Conservation (phyloP, 495 filamentous ascomycete genomes). For the Cercophora newfieldiana region DNA sequence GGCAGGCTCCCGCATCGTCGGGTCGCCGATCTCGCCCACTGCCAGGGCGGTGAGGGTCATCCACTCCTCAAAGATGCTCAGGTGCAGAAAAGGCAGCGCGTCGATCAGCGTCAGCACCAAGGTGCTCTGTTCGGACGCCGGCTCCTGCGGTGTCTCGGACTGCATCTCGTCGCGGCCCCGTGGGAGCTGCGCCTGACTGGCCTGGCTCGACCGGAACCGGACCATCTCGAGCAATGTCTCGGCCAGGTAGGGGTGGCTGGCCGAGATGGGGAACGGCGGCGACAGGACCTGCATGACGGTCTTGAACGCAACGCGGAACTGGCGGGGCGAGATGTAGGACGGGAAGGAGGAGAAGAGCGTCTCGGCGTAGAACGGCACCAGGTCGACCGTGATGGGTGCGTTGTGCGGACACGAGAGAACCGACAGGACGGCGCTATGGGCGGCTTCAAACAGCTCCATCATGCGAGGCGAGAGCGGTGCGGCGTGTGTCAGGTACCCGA, state of each 20-base stretch:
- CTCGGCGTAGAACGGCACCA: conserved; percentile 85
- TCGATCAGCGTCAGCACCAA: conserved; percentile 81
- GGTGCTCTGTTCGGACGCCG: conserved; percentile 77
- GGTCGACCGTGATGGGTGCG: conserved; percentile 64
- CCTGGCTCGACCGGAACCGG: conserved; percentile 63
- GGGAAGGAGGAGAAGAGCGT: conserved; percentile 85
- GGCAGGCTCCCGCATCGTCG: conserved; percentile 61
- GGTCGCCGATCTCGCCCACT: conserved; percentile 62
- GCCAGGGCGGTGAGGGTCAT: conserved; percentile 67
- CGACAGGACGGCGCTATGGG: conserved; percentile 83
- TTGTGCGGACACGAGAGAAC: conserved; percentile 79
- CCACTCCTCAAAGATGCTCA: conserved; percentile 65
- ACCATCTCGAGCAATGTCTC: conserved; percentile 82
- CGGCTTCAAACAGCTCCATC: conserved; percentile 83
- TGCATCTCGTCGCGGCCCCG: conserved; percentile 29
- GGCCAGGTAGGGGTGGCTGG: conserved; percentile 69
- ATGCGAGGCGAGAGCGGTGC: conserved; percentile 42
- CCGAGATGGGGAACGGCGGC: conserved; percentile 73
- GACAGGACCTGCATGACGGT: conserved; percentile 84
- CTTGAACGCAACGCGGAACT: conserved; percentile 93
- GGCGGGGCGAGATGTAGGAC: conserved; percentile 73
- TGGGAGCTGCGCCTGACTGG: conserved; percentile 44
- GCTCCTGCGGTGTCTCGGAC: conserved; percentile 20
- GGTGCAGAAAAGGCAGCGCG: conserved; percentile 70
- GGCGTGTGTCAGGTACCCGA: conserved; percentile 70